Evolutionary conservation across 768 basidiomycete species (phyloP).

Genomic region (Russula earlei): DNA sequence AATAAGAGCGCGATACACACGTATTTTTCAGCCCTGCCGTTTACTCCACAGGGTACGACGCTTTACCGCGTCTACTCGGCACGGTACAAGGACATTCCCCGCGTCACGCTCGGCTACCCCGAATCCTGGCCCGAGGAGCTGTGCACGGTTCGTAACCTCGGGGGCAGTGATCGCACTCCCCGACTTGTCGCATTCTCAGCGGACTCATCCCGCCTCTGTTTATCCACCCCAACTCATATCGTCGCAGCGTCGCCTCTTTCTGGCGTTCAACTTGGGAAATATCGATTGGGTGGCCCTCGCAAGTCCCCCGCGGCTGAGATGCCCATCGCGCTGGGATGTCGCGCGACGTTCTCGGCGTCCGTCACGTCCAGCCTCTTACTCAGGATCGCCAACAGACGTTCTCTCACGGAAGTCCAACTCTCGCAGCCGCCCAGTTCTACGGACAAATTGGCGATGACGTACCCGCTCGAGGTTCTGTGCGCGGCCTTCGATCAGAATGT

Average conservation of each 20-base stretch:
- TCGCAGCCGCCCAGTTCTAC: neutral
- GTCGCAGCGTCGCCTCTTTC: conserved; percentile 3
- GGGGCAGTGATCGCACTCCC: neutral
- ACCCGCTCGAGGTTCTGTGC: neutral
- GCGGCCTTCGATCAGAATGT: conserved; percentile 3
- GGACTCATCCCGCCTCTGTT: neutral
- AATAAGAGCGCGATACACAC: conserved; percentile 8
- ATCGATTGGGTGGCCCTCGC: neutral
- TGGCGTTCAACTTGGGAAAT: conserved; percentile 7
- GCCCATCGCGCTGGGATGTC: conserved; percentile 10
- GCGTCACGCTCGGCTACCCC: conserved; percentile 23
- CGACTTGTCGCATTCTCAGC: conserved; percentile 7
- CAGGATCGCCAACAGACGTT: neutral
- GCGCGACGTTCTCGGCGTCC: neutral
- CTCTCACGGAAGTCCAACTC: conserved; percentile 6
- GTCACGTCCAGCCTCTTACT: conserved; percentile 9
- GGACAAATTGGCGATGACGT: neutral
- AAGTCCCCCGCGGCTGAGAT: neutral
- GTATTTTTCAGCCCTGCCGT: conserved; percentile 10
- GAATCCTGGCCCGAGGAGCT: conserved; percentile 18
- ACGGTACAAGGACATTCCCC: conserved; percentile 12
- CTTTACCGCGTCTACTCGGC: conserved; percentile 11
- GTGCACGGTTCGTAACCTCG: conserved; percentile 6
- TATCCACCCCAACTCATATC: conserved; percentile 5
- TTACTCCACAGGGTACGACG: conserved; percentile 6